Percentiles rank a stretch among this genome's conserved stretches.
These are phyloP conservation scores for Podospora comata DNA, from an alignment of 495 filamentous ascomycete genomes.

Conservation along the genomic window DNA sequence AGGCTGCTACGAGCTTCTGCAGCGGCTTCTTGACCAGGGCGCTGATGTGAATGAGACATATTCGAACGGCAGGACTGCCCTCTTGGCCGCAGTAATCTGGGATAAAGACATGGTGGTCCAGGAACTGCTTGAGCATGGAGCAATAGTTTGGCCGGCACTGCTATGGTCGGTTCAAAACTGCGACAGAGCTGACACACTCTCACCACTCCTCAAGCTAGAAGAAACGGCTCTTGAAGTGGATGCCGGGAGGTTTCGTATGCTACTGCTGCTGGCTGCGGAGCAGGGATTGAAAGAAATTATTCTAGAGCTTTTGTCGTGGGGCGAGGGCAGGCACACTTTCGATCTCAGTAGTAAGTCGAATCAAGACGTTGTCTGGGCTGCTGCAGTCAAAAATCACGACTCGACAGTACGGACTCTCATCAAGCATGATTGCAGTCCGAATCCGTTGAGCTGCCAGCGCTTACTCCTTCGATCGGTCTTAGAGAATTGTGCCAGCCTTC, in stretches of 20 bases:
- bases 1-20: neutral
- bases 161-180: neutral
- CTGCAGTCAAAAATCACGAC: neutral
- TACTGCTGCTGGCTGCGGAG: neutral
- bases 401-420: neutral
- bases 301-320: neutral
- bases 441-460: neutral
- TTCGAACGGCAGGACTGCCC: neutral
- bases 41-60: neutral
- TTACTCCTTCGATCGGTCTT: neutral
- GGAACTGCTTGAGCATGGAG: neutral
- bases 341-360: neutral
- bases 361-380: neutral
- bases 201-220: neutral
- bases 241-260: neutral
- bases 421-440: neutral
- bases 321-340: too few relatives aligned
- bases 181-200: neutral
- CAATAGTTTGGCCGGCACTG: neutral
- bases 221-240: neutral
- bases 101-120: neutral
- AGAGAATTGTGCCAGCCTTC: neutral
- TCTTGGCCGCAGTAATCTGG: neutral
- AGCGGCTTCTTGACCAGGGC: neutral
- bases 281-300: neutral